Evolutionary conservation across 371 early-diverging fungal genomes (phyloP), one percentile per base, ranked within the genome.

Genomic region (Lichtheimia ramosa): DNA sequence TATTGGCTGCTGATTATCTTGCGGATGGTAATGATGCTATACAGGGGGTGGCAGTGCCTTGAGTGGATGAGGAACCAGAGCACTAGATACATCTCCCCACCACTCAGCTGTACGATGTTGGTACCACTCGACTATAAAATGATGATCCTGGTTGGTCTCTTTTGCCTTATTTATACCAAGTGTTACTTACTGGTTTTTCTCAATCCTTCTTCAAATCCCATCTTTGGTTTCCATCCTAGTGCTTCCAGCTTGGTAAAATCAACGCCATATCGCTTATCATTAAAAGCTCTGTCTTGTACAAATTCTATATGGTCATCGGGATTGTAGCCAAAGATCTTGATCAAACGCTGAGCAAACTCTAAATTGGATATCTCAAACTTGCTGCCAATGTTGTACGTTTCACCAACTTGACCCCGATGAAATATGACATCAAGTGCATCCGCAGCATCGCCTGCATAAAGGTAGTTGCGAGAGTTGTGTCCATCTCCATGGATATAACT

Each of bases 401-500:
- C 85, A 14, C 94, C 94, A 10, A 83, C 65, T 25, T 71, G 59
- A 5, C 89, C 88, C 16, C 79, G 72, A 54, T 91, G 84, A 43
- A 93, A 73, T 40, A 94, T 86, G 3, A 83, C 62, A 56, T 89
- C 86, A 49, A 94, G 73, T 10, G 93, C 95, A 62, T 88, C 82
- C 0, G 85, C 88, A 6, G 88, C 86, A 72, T 94, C 95, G 0
- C 86, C 77, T 1, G 85, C 92, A 74, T 89, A 91, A 42, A 94
- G 67, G 65, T 92, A 94, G 59, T 86, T 89, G 24, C 95, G 76
- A 2, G 88, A 86, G 63, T 92, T 89, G 3, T 70, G 70, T 0
- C 95, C 95, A 55, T 90, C 83, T 16, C 95, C 95, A 73, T 94
- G 95, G 43, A 94, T 82, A 64, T 73, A 88, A 58, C 89, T 86